Conservation (phyloP, 495 filamentous ascomycete species). For the Aspergillus sclerotiicarbonarius region DNA sequence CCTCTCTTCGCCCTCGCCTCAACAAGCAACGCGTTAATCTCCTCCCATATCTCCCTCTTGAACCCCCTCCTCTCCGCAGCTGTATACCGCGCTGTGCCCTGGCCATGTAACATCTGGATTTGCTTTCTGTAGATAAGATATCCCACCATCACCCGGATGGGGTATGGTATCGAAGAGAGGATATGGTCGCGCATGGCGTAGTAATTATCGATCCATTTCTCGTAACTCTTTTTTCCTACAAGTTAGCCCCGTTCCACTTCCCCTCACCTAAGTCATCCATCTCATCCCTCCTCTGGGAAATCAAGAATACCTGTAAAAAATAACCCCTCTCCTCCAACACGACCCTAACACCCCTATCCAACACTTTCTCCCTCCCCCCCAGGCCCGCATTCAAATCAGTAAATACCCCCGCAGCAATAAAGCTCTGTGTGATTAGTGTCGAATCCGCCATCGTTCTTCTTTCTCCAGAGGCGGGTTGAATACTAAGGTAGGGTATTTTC, state of each 20-base stretch:
- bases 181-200: constrained; percentile 56
- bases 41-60: constrained; percentile 52
- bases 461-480: background rate
- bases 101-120: constrained; percentile 45
- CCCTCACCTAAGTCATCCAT: no score
- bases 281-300: no score
- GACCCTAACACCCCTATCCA: constrained; percentile 51
- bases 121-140: constrained; percentile 45
- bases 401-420: constrained; percentile 41
- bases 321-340: constrained; percentile 62
- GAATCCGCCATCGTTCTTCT: constrained; percentile 43
- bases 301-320: constrained; percentile 54
- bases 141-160: constrained; percentile 53
- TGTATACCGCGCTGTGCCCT: constrained; percentile 53
- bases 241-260: background rate
- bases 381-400: constrained; percentile 48
- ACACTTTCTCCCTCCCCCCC: constrained; percentile 31
- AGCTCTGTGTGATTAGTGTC: constrained; percentile 46
- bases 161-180: constrained; percentile 48
- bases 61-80: constrained; percentile 46
- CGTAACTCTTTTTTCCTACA: constrained; percentile 16
- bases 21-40: constrained; percentile 39
- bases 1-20: constrained; percentile 14
- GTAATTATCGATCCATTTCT: constrained; percentile 60
- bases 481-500: constrained; percentile 57